Evolutionary conservation across 2,329 filamentous ascomycete species (phyloP).

Genomic region (Xylariaceae sp.): DNA sequence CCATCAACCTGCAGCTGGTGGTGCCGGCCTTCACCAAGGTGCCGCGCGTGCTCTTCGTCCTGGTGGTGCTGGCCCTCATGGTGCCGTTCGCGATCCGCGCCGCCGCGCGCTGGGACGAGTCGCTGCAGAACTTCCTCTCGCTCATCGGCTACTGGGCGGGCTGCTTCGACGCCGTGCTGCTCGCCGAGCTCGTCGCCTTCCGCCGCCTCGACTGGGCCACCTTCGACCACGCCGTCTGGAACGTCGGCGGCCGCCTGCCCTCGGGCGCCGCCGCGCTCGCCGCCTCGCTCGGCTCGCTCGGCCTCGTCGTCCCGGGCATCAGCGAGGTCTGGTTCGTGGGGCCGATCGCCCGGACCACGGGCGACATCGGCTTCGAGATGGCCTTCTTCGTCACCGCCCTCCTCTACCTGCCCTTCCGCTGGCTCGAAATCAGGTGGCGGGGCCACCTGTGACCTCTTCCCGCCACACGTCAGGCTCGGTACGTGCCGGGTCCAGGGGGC

Average conservation of each 20-base stretch:
- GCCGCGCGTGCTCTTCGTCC: conserved; percentile 33
- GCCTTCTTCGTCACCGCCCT: conserved; percentile 37
- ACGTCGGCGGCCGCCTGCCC: conserved; percentile 35
- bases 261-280: conserved; percentile 39
- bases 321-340: conserved; percentile 36
- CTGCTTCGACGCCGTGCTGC: conserved; percentile 32
- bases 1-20: conserved; percentile 34
- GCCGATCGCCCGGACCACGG: conserved; percentile 33
- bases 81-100: conserved; percentile 34
- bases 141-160: conserved; percentile 40
- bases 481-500: too few relatives aligned
- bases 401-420: conserved; percentile 40
- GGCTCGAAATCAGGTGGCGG: conserved; percentile 33
- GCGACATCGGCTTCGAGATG: conserved; percentile 38
- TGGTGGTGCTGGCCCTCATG: conserved; percentile 32
- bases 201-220: conserved; percentile 34
- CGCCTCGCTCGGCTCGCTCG: conserved; percentile 38
- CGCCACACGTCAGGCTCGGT: too few relatives aligned
- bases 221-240: conserved; percentile 42
- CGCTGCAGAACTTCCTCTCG: conserved; percentile 36
- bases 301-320: conserved; percentile 35
- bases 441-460: conserved; percentile 26
- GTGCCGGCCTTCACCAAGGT: conserved; percentile 29
- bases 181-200: conserved; percentile 41
- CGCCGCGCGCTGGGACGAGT: conserved; percentile 31